Evolutionary conservation across 2,329 filamentous ascomycete genomes (phyloP).

Genomic region (Aureobasidium sp.): DNA sequence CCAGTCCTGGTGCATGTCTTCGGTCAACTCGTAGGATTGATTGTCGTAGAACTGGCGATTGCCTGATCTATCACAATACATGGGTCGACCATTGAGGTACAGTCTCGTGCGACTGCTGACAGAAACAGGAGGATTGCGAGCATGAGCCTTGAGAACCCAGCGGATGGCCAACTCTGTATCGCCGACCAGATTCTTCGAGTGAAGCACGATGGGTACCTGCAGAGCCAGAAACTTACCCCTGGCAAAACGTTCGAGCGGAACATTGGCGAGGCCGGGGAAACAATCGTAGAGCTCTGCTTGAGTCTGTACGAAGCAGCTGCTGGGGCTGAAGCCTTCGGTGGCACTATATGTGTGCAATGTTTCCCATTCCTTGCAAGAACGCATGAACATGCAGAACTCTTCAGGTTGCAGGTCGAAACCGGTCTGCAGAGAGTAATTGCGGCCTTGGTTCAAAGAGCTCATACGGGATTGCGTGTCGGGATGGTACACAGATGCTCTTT

Average conservation of each 20-base stretch:
- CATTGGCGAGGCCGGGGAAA: neutral
- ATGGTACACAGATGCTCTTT: neutral
- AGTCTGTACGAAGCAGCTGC: neutral
- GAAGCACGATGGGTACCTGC: neutral
- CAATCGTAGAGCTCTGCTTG: neutral
- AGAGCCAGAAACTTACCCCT: neutral
- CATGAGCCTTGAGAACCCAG: neutral
- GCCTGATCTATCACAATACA: neutral
- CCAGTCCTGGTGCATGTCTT: neutral
- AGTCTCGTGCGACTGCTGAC: conserved; percentile 5
- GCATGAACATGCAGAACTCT: conserved; percentile 15
- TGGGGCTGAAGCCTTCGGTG: neutral
- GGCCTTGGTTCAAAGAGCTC: neutral
- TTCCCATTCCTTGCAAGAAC: neutral
- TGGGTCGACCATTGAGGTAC: neutral
- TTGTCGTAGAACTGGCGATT: conserved; percentile 2
- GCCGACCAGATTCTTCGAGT: neutral
- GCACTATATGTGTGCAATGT: conserved; percentile 12
- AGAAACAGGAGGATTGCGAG: neutral
- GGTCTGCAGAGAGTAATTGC: neutral
- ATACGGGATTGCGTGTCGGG: neutral
- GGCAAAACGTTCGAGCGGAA: neutral
- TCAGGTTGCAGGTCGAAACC: neutral
- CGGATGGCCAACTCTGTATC: neutral
- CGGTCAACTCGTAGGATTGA: neutral